Evolutionary conservation across 2,329 filamentous ascomycete species (phyloP).

Genomic region (Chrysosporium keratinophilum): DNA sequence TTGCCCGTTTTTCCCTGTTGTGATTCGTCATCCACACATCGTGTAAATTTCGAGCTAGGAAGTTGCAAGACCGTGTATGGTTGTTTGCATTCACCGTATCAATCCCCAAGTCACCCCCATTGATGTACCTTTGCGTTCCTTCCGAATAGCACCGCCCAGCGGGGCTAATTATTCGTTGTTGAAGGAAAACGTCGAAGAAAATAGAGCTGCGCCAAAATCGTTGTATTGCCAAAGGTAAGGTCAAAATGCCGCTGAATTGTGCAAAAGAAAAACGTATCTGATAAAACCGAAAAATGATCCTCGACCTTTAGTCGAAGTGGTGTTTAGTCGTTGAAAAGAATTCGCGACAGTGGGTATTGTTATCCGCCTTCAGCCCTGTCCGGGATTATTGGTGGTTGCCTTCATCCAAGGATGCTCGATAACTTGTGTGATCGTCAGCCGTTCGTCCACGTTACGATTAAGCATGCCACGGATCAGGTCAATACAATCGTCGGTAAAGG

Average conservation of each 20-base stretch:
- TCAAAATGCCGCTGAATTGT: neutral
- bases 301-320: neutral
- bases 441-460: conserved; percentile 70
- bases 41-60: too few relatives aligned
- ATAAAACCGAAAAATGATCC: neutral
- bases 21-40: too few relatives aligned
- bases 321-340: neutral
- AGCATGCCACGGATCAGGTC: conserved; percentile 87
- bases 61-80: too few relatives aligned
- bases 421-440: conserved; percentile 80
- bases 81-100: too few relatives aligned
- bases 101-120: too few relatives aligned
- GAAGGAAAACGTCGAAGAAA: neutral
- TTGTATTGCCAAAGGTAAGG: neutral
- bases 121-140: neutral
- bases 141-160: conserved; percentile 2
- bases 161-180: neutral
- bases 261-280: neutral
- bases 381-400: conserved; percentile 15
- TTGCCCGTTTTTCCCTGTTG: too few relatives aligned
- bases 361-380: neutral
- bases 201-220: neutral
- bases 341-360: neutral
- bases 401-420: conserved; percentile 73
- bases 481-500: conserved; percentile 70